A percentile compares a stretch with the other conserved stretches of the same genome.
Conservation (phyloP, 805 yeast genomes). For the Lipomyces starkeyi region DNA sequence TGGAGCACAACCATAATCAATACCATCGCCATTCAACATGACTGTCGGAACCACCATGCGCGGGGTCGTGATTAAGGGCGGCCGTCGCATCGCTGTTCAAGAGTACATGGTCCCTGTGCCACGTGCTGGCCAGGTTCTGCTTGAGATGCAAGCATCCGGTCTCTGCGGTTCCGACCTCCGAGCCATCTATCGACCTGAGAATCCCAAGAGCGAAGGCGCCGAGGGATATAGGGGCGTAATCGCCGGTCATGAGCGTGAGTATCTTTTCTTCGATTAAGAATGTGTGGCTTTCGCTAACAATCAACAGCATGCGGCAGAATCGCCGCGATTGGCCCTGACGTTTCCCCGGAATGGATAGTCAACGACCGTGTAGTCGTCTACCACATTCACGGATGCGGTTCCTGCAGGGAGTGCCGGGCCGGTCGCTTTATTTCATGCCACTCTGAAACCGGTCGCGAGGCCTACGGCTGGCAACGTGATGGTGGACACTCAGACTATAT, state of each 20-base stretch:
- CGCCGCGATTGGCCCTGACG: not conserved
- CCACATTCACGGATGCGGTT: conserved; percentile 5
- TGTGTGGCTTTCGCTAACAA: not conserved
- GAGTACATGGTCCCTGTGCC: not conserved
- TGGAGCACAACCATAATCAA: not conserved
- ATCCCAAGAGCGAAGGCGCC: conserved; percentile 2
- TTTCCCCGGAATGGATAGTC: not conserved
- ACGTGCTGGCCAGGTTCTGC: not conserved
- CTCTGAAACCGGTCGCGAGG: not conserved
- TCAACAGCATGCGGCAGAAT: not conserved
- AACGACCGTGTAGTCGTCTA: not conserved
- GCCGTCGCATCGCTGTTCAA: not conserved
- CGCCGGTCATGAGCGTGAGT: conserved; percentile 5
- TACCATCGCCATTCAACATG: not conserved
- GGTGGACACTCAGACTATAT: conserved; percentile 3
- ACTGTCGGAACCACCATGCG: not conserved
- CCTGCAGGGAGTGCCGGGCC: not conserved
- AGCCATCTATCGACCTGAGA: conserved; percentile 2
- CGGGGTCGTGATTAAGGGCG: not conserved
- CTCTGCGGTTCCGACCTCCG: conserved; percentile 1
- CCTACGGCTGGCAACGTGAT: conserved; percentile 4
- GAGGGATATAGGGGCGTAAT: not conserved
- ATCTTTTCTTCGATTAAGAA: no score
- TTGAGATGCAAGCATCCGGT: not conserved
- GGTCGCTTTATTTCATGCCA: conserved; percentile 1